Conservation (phyloP, 352 stramenopile species). For the Globisporangium middletonii region DNA sequence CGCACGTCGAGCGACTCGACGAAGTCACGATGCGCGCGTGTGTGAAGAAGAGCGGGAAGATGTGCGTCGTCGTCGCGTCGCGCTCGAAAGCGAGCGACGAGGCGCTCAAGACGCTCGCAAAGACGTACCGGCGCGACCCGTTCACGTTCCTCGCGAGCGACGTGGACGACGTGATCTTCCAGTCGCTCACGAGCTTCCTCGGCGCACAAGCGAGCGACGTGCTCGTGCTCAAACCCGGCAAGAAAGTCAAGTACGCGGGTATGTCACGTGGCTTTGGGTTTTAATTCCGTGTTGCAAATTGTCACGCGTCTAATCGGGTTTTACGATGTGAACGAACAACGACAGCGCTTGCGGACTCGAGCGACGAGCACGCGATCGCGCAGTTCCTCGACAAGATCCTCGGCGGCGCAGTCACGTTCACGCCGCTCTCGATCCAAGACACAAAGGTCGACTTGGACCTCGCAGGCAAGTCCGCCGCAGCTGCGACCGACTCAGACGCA, state of each 20-base stretch:
- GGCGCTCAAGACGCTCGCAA: slow-evolving; percentile 54
- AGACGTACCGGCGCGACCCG: slow-evolving; percentile 73
- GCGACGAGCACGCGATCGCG: slow-evolving; percentile 27
- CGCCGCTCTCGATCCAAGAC: slow-evolving; percentile 8
- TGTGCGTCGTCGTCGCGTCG: slow-evolving; percentile 66
- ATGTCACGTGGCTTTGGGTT: slow-evolving; percentile 11
- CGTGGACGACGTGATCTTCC: slow-evolving; percentile 26
- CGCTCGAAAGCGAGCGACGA: slow-evolving; percentile 15
- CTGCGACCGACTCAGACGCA: no score
- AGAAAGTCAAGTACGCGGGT: slow-evolving; percentile 59
- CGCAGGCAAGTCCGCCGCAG: neutral
- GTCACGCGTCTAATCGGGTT: slow-evolving; percentile 7
- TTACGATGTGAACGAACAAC: neutral
- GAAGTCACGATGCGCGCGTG: slow-evolving; percentile 32
- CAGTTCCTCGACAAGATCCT: slow-evolving; percentile 62
- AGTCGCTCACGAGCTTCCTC: slow-evolving; percentile 31
- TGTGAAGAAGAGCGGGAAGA: slow-evolving; percentile 44
- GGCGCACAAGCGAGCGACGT: slow-evolving; percentile 21
- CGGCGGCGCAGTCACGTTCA: slow-evolving; percentile 50
- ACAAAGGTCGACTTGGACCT: slow-evolving; percentile 8
- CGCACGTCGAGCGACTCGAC: slow-evolving; percentile 37
- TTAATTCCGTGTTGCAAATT: neutral
- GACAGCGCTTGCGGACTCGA: slow-evolving; percentile 27
- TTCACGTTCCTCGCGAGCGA: slow-evolving; percentile 53
- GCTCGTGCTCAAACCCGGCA: slow-evolving; percentile 56